These are phyloP conservation scores for Trichoderma pleuroti DNA, from an alignment of 2,329 filamentous ascomycete species.

Conservation along the genomic window DNA sequence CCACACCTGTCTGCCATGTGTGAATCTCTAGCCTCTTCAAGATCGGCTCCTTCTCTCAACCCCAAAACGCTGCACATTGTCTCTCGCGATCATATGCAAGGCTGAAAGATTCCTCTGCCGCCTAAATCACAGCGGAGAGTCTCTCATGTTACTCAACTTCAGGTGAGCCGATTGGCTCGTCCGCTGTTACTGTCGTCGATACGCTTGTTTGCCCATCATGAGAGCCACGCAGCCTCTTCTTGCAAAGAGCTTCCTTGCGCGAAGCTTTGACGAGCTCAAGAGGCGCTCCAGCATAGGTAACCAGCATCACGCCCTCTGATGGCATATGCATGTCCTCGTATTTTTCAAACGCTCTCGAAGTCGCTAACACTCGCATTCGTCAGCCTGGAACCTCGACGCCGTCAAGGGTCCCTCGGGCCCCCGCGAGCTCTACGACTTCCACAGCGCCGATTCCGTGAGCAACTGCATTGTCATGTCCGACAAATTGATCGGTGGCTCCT, in stretches of 20 bases:
- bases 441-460: constrained; percentile 42
- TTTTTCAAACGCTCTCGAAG: background rate
- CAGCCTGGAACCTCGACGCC: constrained; percentile 67
- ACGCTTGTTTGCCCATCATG: constrained; percentile 38
- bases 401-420: constrained; percentile 63
- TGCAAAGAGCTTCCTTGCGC: constrained; percentile 52
- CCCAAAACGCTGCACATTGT: background rate
- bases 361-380: background rate
- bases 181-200: background rate
- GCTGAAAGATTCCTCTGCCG: background rate
- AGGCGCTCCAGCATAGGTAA: constrained; percentile 55
- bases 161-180: constrained; percentile 32
- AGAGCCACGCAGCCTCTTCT: constrained; percentile 42
- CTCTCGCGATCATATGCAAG: background rate
- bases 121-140: background rate
- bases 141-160: constrained; percentile 25
- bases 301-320: rapidly evolving
- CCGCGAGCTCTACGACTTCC: constrained; percentile 63
- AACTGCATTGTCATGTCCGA: constrained; percentile 80
- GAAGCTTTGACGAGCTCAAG: constrained; percentile 59
- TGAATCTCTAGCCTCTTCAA: background rate
- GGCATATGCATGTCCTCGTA: background rate
- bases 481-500: constrained; percentile 80
- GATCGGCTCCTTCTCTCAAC: background rate
- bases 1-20: background rate